Evolutionary conservation across 768 basidiomycete species (phyloP).

Genomic region (Lanmaoa rubissima): DNA sequence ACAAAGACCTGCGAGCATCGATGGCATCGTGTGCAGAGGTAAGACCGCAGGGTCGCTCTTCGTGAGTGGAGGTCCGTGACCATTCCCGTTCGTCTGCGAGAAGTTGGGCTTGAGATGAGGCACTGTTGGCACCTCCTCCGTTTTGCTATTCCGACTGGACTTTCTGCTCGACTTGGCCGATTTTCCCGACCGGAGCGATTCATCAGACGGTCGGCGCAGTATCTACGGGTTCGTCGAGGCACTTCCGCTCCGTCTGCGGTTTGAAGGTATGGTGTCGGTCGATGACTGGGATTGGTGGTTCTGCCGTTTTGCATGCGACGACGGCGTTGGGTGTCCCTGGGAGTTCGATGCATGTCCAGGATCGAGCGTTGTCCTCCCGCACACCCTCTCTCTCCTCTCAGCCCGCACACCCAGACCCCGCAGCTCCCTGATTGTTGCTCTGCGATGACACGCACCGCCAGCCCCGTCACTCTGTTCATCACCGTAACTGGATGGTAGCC

Average conservation of each 20-base stretch:
- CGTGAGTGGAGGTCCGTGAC: conserved; percentile 34
- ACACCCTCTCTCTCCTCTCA: conserved; percentile 17
- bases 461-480: conserved; percentile 57
- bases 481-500: no score
- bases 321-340: conserved; percentile 22
- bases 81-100: conserved; percentile 14
- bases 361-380: conserved; percentile 20
- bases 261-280: conserved; percentile 20
- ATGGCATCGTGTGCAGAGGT: conserved; percentile 19
- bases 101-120: conserved; percentile 32
- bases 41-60: conserved; percentile 51
- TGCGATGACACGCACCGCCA: conserved; percentile 51
- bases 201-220: conserved; percentile 34
- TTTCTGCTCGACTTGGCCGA: conserved; percentile 34
- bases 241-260: conserved; percentile 31
- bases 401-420: conserved; percentile 16
- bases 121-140: conserved; percentile 30
- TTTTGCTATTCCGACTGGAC: conserved; percentile 28
- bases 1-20: conserved; percentile 27
- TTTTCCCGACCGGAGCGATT: conserved; percentile 42
- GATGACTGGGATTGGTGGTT: conserved; percentile 32
- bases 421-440: conserved; percentile 46
- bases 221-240: conserved; percentile 18
- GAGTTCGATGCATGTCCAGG: conserved; percentile 24
- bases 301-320: conserved; percentile 21